Evolutionary conservation across 495 filamentous ascomycete species (phyloP), one percentile per base, ranked within the genome.

Genomic region (Lasiosphaeria miniovina): DNA sequence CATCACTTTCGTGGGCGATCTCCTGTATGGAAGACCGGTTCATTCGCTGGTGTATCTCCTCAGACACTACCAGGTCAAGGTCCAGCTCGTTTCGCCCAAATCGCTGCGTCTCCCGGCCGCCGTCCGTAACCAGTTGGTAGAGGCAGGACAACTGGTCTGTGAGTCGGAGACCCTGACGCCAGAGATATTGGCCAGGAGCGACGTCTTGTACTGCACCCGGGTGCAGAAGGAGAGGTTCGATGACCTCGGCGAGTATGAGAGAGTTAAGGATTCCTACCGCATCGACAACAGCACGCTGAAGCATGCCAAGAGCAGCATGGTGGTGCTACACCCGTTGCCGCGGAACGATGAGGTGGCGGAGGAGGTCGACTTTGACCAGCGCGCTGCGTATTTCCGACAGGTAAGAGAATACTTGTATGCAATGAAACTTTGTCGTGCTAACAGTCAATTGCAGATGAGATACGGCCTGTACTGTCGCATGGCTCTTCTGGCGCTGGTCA

Each of bases 301-400:
- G 77, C 80, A 90, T 68, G 91, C 95, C 46, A 98, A 98, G 86
- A 77, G 77, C 68, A 89, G 87, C 66, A 96, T 94, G 86, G 78
- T 95, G 45, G 88, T 98, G 61, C 85, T 98, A 87, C 94, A 98
- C 80, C 94, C 94, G 59, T 80, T 98, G 71, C 94, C 95, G 52
- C 81, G 94, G 59, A 97, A 96, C 63, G 84, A 84, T 55, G 94
- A 98, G 83, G 87, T 98, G 63, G 82, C 85, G 10, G 91, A 96
- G 78, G 94, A 98, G 78, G 90, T 98, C 32, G 94, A 98, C 73
- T 95, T 93, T 77, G 94, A 98, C 80, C 90, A 93, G 74, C 80
- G 94, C 68, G 93, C 94, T 38, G 94, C 95, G 57, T 98, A 98
- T 80, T 98, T 98, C 75, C 86, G 94, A 89, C 94, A 98, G 88